These are phyloP conservation scores for Dipteronia dyeriana DNA, from an alignment of 345 rosid species.

Conservation along the genomic window DNA sequence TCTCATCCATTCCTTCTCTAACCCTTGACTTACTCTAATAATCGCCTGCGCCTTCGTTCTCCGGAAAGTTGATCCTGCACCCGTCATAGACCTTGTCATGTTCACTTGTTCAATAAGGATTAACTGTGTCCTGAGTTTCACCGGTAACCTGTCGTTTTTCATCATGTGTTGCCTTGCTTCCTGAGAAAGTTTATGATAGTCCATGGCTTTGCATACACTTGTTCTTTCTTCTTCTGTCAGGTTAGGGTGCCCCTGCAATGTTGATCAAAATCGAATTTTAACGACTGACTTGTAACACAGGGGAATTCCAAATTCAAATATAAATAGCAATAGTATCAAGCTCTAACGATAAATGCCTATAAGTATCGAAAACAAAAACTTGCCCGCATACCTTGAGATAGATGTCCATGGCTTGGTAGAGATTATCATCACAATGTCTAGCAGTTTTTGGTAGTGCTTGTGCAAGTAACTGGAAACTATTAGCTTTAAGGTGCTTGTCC, in stretches of 20 bases:
- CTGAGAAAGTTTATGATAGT: slow-evolving; percentile 44
- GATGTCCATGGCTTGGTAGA: slow-evolving; percentile 57
- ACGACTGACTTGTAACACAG: not conserved
- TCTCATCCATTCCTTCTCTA: slow-evolving; percentile 21
- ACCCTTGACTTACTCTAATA: slow-evolving; percentile 24
- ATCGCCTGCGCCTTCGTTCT: slow-evolving; percentile 38
- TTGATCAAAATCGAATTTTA: not conserved
- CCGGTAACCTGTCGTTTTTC: slow-evolving; percentile 46
- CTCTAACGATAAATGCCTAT: not conserved
- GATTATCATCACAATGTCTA: slow-evolving; percentile 39
- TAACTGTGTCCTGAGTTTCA: slow-evolving; percentile 27
- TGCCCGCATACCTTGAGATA: slow-evolving; percentile 43
- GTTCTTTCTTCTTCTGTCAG: slow-evolving; percentile 50
- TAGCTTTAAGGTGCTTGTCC: slow-evolving; percentile 37
- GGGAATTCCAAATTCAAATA: not conserved
- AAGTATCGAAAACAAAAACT: not conserved
- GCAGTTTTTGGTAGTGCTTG: slow-evolving; percentile 44
- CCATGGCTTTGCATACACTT: slow-evolving; percentile 43
- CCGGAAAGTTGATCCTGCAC: slow-evolving; percentile 21
- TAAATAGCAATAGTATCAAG: too few species aligned
- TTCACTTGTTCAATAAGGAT: slow-evolving; percentile 53
- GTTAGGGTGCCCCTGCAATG: slow-evolving; percentile 48
- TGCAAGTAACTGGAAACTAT: slow-evolving; percentile 39
- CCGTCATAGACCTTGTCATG: slow-evolving; percentile 37
- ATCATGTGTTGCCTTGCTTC: slow-evolving; percentile 49